Evolutionary conservation across 2,329 filamentous ascomycete genomes (phyloP).

Genomic region (Fusarium longipes): DNA sequence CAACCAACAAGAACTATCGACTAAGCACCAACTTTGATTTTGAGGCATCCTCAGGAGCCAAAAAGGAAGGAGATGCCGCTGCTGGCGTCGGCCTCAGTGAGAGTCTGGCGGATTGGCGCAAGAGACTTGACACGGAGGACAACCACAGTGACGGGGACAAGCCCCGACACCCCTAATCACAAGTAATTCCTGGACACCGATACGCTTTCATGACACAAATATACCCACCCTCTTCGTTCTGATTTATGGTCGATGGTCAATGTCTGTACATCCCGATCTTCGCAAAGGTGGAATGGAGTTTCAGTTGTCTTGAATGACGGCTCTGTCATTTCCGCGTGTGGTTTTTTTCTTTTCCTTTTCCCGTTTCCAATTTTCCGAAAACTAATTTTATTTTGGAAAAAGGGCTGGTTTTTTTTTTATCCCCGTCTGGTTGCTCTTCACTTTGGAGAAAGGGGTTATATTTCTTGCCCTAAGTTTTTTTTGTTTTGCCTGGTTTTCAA

Average conservation of each 20-base stretch:
- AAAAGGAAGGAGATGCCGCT: conserved; percentile 59
- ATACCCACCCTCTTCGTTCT: conserved; percentile 48
- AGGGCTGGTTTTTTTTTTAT: conserved; percentile 3
- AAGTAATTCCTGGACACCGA: conserved; percentile 42
- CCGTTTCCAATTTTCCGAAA: conserved; percentile 23
- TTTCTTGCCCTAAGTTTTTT: conserved; percentile 36
- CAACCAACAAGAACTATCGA: conserved; percentile 93
- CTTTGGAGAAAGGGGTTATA: conserved; percentile 16
- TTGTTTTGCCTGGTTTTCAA: conserved; percentile 37
- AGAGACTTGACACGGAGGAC: conserved; percentile 73
- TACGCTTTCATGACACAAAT: conserved; percentile 50
- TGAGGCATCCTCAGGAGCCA: conserved; percentile 61
- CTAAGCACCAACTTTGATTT: conserved; percentile 91
- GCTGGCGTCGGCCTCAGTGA: conserved; percentile 68
- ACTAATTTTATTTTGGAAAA: conserved; percentile 28
- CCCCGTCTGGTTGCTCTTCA: conserved; percentile 19
- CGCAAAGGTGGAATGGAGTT: conserved; percentile 47
- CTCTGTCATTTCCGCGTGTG: conserved; percentile 30
- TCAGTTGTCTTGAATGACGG: conserved; percentile 34
- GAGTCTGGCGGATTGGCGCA: conserved; percentile 82
- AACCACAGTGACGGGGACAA: conserved; percentile 48
- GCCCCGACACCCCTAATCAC: conserved; percentile 43
- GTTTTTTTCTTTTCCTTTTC: conserved; percentile 32
- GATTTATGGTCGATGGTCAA: conserved; percentile 37
- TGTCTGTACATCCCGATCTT: conserved; percentile 45